Evolutionary conservation across 805 yeast species (phyloP), one percentile per base, ranked within the genome.

Genomic region (Lachancea waltii): DNA sequence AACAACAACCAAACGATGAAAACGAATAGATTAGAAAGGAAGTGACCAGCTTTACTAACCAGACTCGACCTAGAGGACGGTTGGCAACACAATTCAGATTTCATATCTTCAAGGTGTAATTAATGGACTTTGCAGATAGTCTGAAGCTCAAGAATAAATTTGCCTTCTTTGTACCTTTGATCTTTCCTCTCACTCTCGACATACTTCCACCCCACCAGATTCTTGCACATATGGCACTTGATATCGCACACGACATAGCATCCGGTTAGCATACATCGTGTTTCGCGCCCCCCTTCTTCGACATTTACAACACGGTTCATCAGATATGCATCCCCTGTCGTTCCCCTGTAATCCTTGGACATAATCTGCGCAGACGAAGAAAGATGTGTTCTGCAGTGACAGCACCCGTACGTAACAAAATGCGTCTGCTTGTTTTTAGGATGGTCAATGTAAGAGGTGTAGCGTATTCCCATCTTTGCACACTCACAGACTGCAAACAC

Each of bases 171-270:
- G 53, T 73, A 77, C 42, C 65, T 62, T 58, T 77, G 79, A 13
- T 63, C 54, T 15, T 49, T 48, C 20, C 61, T 56, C 22, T 65
- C 67, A 31, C 81, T 70, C 47, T 63, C 64, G 27, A 77, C 51
- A 48, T 80, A 80, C 43, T 69, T 72, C 86, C 86, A 80, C 3
- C 85, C 86, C 13, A 80, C 60, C 36, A 70, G 58, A 4, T 58
- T 53, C 35, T 62, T 60, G 51, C 86, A 80, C 44, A 70, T 72
- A 31, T 68, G 71, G 49, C 86, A 80, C 25, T 50, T 49, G 21
- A 78, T 67, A 47, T 77, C 80, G 42, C 77, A 69, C 3, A 80
- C 81, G 0, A 64, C 50, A 47, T 77, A 80, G 17, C 53, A 53
- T 1, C 85, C 86, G 1, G 85, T 78, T 20, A 70, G 62, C 85